These are phyloP conservation scores for Apiospora sp. DNA, from an alignment of 2,329 filamentous ascomycete genomes.

Conservation along the genomic window DNA sequence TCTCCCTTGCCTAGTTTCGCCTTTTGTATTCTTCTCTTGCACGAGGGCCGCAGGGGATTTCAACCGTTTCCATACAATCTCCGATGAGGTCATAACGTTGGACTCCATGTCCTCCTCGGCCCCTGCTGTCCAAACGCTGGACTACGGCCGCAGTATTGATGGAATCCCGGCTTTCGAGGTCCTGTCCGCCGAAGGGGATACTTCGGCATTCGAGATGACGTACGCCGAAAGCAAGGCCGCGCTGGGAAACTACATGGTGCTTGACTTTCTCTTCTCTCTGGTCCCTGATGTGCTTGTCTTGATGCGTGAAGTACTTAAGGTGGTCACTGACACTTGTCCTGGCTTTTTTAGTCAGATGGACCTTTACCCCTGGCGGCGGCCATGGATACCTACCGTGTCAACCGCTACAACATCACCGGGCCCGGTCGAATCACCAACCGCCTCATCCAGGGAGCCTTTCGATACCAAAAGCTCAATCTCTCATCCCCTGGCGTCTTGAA, in stretches of 20 bases:
- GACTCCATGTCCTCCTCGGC: background rate
- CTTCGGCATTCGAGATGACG: conserved; percentile 30
- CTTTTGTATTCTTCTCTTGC: background rate
- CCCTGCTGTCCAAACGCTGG: conserved; percentile 19
- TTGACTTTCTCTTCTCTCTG: background rate
- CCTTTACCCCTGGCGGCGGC: conserved; percentile 45
- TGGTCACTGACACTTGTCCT: too few species aligned
- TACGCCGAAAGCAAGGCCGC: conserved; percentile 28
- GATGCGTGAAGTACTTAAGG: too few species aligned
- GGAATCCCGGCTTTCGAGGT: conserved; percentile 31
- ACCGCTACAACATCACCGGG: conserved; percentile 43
- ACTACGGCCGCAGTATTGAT: conserved; percentile 28
- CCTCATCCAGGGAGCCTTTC: conserved; percentile 47
- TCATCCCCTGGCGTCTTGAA: conserved; percentile 40
- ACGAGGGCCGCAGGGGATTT: background rate
- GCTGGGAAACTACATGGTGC: conserved; percentile 29
- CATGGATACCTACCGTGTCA: conserved; percentile 47
- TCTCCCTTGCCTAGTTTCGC: background rate
- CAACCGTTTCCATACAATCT: background rate
- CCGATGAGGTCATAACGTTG: background rate
- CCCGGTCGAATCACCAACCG: conserved; percentile 38
- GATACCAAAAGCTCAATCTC: conserved; percentile 48
- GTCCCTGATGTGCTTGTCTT: too few species aligned
- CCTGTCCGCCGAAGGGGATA: conserved; percentile 27
- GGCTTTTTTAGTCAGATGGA: conserved; percentile 38